Evolutionary conservation across 2,329 filamentous ascomycete species (phyloP).

Genomic region (Cladosporium sp.): DNA sequence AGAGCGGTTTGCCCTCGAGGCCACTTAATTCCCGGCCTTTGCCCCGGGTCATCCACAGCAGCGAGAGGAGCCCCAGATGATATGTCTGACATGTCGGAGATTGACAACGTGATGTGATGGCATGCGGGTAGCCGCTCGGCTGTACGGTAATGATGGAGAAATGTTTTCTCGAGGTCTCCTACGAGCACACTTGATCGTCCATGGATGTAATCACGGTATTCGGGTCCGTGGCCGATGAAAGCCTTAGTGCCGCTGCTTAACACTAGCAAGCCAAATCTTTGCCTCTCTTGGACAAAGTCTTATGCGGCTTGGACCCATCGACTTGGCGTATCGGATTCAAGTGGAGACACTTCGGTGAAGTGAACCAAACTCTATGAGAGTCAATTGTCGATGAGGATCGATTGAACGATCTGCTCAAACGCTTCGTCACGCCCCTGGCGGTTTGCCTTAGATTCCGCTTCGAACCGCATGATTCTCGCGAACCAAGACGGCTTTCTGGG

Average conservation of each 20-base stretch:
- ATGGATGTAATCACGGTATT: slow-evolving; percentile 5
- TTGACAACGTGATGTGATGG: not conserved
- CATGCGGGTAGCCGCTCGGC: not conserved
- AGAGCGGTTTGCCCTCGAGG: too few species aligned
- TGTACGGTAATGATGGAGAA: not conserved
- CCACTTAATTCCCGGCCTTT: slow-evolving; percentile 1
- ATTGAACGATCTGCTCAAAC: slow-evolving; percentile 12
- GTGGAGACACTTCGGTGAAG: not conserved
- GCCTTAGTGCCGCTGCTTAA: slow-evolving; percentile 11
- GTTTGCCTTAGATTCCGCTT: not conserved
- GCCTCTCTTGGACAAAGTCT: slow-evolving; percentile 9
- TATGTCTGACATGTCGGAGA: not conserved
- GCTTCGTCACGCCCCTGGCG: slow-evolving; percentile 1
- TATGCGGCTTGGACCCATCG: not conserved
- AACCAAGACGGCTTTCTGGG: not conserved
- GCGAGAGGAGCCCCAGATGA: slow-evolving; percentile 6
- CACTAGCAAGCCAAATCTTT: slow-evolving; percentile 12
- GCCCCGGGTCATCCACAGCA: slow-evolving; percentile 7
- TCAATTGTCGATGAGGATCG: slow-evolving; percentile 4
- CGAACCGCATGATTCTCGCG: not conserved
- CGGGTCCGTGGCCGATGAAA: slow-evolving; percentile 2
- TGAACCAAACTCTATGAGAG: not conserved
- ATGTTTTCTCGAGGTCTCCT: not conserved
- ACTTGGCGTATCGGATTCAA: slow-evolving; percentile 9
- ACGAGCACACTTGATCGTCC: slow-evolving; percentile 1